Evolutionary conservation across 1,139 yeast genomes (phyloP), one percentile per base, ranked within the genome.

Genomic region (Taphrina flavorubra): DNA sequence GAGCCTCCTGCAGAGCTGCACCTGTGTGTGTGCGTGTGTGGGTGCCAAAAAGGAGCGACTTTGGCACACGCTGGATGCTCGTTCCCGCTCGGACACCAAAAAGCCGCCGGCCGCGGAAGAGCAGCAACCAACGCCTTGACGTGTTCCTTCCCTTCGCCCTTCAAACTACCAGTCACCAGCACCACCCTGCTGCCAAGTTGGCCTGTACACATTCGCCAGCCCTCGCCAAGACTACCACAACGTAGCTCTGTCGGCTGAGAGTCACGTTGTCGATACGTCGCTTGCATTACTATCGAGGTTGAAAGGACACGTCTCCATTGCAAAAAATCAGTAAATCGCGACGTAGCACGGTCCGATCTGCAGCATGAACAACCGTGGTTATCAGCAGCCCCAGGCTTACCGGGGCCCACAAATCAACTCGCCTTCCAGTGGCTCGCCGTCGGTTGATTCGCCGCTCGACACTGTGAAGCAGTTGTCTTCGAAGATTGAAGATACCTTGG

Each of bases 381-480:
- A 58, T 31, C 62, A 58, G 16, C 60, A 56, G 18, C 62, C 42
- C 6, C 51, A 42, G 44, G 53, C 62, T 3, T 63, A 63, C 56
- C 61, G 67, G 40, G 67, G 67, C 20, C 67, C 67, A 18, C 59
- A 63, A 47, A 63, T 63, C 60, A 63, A 63, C 25, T 44, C 67
- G 13, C 67, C 67, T 1, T 40, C 61, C 11, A 44, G 53, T 20
- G 51, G 51, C 18, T 56, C 61, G 46, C 60, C 67, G 7, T 63
- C 67, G 31, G 67, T 63, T n/a, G 67, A 63, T 16, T 63, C 67
- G 1, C 67, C 67, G 20, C 59, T 63, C 31, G 67, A 63, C 61
- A 63, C 67, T n/a, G 67, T 63, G 55, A 63, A 63, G 46, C 67
- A 55, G 47, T 36, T 63, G 56, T 63, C 67, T 8, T 40, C 61